Evolutionary conservation across 768 basidiomycete genomes (phyloP).

Genomic region (Rubroboletus satanas): DNA sequence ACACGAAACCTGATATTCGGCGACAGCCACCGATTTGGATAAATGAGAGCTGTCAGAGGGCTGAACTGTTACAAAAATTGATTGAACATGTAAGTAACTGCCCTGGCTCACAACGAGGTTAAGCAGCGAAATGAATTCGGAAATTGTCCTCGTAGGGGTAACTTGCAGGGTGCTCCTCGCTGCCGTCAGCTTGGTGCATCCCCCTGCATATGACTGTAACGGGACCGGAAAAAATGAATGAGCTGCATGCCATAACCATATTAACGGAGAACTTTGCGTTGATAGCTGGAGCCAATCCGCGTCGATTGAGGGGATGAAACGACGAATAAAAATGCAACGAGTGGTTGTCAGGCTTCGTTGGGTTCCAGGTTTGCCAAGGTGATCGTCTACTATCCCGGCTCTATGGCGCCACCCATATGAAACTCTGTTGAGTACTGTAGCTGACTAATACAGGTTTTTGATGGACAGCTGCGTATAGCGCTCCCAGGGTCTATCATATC

Average conservation of each 20-base stretch:
- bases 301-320: conserved; percentile 10
- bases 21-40: conserved; percentile 27
- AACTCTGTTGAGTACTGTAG: conserved; percentile 11
- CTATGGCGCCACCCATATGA: conserved; percentile 9
- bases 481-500: conserved; percentile 21
- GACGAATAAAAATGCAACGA: conserved; percentile 8
- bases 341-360: conserved; percentile 17
- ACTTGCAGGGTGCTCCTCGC: conserved; percentile 12
- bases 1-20: conserved; percentile 21
- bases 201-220: conserved; percentile 36
- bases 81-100: conserved; percentile 22
- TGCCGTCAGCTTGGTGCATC: conserved; percentile 24
- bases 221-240: conserved; percentile 20
- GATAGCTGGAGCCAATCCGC: conserved; percentile 6
- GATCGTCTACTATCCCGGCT: conserved; percentile 12
- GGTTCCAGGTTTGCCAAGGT: conserved; percentile 14
- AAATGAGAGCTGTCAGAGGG: conserved; percentile 28
- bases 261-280: conserved; percentile 26
- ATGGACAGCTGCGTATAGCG: not conserved
- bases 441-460: conserved; percentile 21
- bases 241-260: conserved; percentile 29
- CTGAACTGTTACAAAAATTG: conserved; percentile 26
- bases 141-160: conserved; percentile 14
- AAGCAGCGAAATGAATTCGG: conserved; percentile 20
- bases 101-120: conserved; percentile 24